Evolutionary conservation across 108 stramenopile species (phyloP), one percentile per base, ranked within the genome.

Genomic region (Nitzschia sp.): DNA sequence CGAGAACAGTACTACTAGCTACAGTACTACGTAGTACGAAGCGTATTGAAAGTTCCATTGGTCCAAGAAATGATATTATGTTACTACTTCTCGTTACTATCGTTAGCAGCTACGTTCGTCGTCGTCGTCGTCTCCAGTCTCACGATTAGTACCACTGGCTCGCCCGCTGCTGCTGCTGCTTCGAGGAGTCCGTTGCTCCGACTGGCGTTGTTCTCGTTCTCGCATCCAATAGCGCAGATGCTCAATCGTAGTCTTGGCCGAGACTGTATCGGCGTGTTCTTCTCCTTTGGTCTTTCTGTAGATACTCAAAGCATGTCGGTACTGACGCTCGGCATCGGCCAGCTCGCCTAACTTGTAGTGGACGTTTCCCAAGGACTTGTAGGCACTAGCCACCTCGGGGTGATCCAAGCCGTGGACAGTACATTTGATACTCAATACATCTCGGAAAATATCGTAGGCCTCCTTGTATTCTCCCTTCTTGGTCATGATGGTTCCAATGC

Each of bases 331-430:
- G 6, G 89, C 89, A 69, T 84, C 83, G 2, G 71, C 78, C 38
- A 90, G 68, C 31, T 90, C 86, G 9, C 89, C 89, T 23, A 87
- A 69, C 61, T 90, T 85, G 83, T 87, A 90, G 65, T 90, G 89
- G n/a, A 90, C 84, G 61, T 90, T 90, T n/a, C 89, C 89, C 45
- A 90, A 72, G 26, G 79, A 63, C 55, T 90, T 90, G 83, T 90
- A 87, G 3, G 89, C 85, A 69, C 79, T 77, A 11, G 89, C 89
- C 4, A 87, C 86, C 71, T 90, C 89, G n/a, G 86, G 85, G 31
- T 87, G 86, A 31, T 76, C 63, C 27, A 80, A 77, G 9, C 89
- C 89, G 50, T 86, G 66, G 8, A 87, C 80, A 0, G 80, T 77
- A 50, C 78, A 80, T 67, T 87, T 87, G 58, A 90, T 85, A 45